Base-by-base conservation (phyloP, 768 basidiomycete genomes). In the Pholiota conissans region DNA sequence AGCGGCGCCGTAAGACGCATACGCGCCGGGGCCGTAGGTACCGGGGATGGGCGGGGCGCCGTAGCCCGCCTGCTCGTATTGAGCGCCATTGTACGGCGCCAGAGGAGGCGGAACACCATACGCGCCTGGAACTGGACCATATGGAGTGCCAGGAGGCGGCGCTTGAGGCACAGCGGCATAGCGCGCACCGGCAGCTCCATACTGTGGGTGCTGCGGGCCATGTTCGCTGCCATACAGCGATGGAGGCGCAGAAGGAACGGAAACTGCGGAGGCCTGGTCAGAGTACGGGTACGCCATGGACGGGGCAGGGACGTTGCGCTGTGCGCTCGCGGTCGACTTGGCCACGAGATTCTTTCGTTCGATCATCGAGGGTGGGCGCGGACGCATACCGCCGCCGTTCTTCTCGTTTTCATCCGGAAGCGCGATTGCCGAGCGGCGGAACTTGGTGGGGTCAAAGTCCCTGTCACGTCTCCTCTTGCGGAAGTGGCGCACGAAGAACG, bases 381-480 rank as follows among this genome's bases (percentile, higher is more conserved):
- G 69, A 22, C 62, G 59, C 26, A 60, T 49, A n/a, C 63, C 60
- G 11, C n/a, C 27, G 28, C 54, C 18, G 59, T 55, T 49, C 49
- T 62, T 30, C 52, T 66, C 46, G 29, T 61, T 66, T 50, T 64
- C 70, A 14, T 68, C 55, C 13, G 72, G 63, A 20, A 87, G 65
- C 8, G 28, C 42, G 18, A 80, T 63, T 11, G 74, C 77, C 18
- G 84, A 85, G 59, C 80, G 79, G 29, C 78, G 78, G 73, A 85
- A 85, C 14, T 75, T 76, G 52, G 75, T 70, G 0, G 83, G 69
- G 49, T 81, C 78, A 69, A 85, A 87, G 49, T 70, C 67, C 30
- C 74, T 68, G 0, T 76, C 76, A 5, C 68, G 65, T 22, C 63
- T 67, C 42, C 63, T 70, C 51, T 61, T 68, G 42, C 73, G 73